Evolutionary conservation across 768 basidiomycete species (phyloP).

Genomic region (Lepiota brunneoincarnata): DNA sequence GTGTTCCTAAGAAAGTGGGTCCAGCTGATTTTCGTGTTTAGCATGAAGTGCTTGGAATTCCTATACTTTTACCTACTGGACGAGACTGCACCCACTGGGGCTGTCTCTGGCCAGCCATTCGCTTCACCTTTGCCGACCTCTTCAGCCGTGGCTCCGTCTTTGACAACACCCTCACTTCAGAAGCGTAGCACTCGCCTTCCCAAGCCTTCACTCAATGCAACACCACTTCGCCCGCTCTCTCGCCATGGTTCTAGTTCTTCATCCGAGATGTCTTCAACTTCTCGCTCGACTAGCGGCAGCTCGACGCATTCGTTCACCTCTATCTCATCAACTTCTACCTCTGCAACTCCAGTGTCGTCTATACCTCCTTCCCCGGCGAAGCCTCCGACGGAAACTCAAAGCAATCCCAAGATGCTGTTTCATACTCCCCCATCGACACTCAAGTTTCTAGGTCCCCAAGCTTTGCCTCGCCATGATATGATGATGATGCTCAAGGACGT

Average conservation of each 20-base stretch:
- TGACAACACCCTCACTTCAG: constrained; percentile 16
- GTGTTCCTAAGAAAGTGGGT: neutral
- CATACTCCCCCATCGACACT: constrained; percentile 12
- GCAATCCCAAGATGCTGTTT: neutral
- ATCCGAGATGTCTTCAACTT: constrained; percentile 21
- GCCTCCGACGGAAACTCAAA: constrained; percentile 17
- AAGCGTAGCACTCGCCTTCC: constrained; percentile 35
- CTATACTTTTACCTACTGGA: constrained; percentile 93
- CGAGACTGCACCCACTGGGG: constrained; percentile 41
- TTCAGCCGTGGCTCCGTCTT: constrained; percentile 4
- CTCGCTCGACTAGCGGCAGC: constrained; percentile 41
- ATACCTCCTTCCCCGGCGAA: constrained; percentile 45
- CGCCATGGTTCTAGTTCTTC: constrained; percentile 33
- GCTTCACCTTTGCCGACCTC: constrained; percentile 29
- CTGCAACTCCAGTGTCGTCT: constrained; percentile 35
- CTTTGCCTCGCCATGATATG: constrained; percentile 30
- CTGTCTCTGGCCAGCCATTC: constrained; percentile 10
- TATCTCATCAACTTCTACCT: constrained; percentile 40
- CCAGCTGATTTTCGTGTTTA: constrained; percentile 24
- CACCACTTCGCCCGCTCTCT: constrained; percentile 35
- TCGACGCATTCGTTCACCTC: constrained; percentile 41
- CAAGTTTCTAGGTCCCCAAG: constrained; percentile 27
- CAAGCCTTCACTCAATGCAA: constrained; percentile 34
- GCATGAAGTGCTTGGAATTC: constrained; percentile 96
- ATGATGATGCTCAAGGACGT: constrained; percentile 71